phyloP scores from a whole-genome alignment of 805 yeast genomes.

The Schizosaccharomyces pombe region DNA sequence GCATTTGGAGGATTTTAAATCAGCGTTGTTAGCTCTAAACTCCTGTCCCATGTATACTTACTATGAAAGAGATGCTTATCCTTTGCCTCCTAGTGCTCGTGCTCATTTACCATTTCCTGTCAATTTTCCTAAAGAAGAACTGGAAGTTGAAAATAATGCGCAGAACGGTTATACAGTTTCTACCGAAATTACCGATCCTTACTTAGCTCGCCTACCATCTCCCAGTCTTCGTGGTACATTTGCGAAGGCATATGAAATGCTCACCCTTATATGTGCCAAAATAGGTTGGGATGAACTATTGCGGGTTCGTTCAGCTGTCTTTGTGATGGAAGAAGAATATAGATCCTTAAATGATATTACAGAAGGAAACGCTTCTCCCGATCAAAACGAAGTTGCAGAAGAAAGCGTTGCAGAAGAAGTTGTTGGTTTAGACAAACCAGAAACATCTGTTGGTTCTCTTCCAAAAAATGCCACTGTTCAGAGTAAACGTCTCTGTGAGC shows the following conservation, averaged over 20 bases:
- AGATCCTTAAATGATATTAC: constrained; percentile 9
- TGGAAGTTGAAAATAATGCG: constrained; percentile 15
- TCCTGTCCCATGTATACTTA: constrained; percentile 46
- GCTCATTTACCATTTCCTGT: constrained; percentile 28
- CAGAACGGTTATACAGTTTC: constrained; percentile 11
- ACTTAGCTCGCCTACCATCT: constrained; percentile 28
- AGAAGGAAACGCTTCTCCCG: background rate
- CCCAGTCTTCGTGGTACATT: constrained; percentile 30
- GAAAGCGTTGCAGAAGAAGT: constrained; percentile 6
- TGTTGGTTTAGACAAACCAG: background rate
- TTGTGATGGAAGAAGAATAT: constrained; percentile 62
- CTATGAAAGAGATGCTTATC: constrained; percentile 23
- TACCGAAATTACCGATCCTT: constrained; percentile 19
- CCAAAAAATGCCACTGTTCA: constrained; percentile 11
- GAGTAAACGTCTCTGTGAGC: constrained; percentile 40
- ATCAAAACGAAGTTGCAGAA: constrained; percentile 2
- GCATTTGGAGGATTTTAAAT: constrained; percentile 26
- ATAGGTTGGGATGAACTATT: constrained; percentile 71
- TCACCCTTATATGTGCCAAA: constrained; percentile 40
- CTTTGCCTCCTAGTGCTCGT: constrained; percentile 22
- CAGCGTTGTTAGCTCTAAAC: constrained; percentile 44
- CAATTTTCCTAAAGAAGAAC: constrained; percentile 18
- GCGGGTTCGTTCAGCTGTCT: constrained; percentile 39
- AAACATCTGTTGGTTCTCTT: background rate
- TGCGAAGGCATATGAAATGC: constrained; percentile 37